Evolutionary conservation across 179 eudicot species (phyloP).

Genomic region (Beta corolliflora): DNA sequence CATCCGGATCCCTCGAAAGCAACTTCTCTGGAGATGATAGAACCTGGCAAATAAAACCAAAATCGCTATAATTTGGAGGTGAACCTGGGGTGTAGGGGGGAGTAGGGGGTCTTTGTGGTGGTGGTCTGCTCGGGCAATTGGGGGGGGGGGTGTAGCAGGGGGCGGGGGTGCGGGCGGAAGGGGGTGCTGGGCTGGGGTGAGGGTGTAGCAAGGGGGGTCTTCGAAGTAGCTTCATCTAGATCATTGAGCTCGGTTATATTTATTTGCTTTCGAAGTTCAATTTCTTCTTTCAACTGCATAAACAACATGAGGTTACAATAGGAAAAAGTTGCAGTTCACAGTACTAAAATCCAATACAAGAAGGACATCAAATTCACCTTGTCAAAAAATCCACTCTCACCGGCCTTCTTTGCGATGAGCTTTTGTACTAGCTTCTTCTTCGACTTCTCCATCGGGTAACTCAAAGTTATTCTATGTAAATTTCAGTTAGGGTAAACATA

Average conservation of each 20-base stretch:
- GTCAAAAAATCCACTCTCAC: slow-evolving; percentile 65
- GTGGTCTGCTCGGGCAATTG: no score
- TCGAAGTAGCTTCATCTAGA: slow-evolving; percentile 80
- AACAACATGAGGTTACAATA: slow-evolving; percentile 8
- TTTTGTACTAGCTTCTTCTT: slow-evolving; percentile 43
- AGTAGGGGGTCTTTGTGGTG: fast-evolving
- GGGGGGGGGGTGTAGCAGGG: no score
- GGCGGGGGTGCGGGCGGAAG: no score
- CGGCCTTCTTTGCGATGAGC: slow-evolving; percentile 40
- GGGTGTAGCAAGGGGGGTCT: slow-evolving; percentile 8
- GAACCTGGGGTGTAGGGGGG: no score
- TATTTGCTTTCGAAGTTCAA: slow-evolving; percentile 75
- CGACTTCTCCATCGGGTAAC: slow-evolving; percentile 61
- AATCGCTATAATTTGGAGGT: no score
- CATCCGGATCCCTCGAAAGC: no score
- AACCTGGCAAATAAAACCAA: no score
- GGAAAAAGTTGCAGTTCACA: not conserved
- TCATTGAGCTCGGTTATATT: slow-evolving; percentile 90
- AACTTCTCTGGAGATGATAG: no score
- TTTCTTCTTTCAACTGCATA: slow-evolving; percentile 84
- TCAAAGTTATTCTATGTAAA: slow-evolving; percentile 60
- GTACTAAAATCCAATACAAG: not conserved
- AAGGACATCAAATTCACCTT: slow-evolving; percentile 55
- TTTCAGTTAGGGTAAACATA: slow-evolving; percentile 59
- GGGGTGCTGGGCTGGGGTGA: no score